Percentiles rank a stretch among this genome's conserved stretches.
Evolutionary conservation across 208 protist genomes (phyloP).

Genomic region (Crithidia acanthocephali): DNA sequence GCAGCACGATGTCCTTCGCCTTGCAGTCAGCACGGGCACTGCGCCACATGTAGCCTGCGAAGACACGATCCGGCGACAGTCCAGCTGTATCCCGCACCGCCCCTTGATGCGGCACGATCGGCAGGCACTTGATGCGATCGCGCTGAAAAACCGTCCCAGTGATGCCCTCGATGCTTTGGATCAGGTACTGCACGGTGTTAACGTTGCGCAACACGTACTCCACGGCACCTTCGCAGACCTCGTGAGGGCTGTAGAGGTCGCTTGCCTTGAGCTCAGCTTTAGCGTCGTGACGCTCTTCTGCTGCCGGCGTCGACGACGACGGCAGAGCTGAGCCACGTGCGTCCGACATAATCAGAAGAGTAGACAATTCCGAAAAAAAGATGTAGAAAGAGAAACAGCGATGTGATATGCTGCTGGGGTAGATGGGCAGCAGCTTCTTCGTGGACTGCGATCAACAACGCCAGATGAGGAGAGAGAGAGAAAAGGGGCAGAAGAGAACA

Average conservation of each 20-base stretch:
- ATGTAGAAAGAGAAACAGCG: background rate
- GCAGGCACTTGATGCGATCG: slow-evolving; percentile 85
- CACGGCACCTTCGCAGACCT: slow-evolving; percentile 71
- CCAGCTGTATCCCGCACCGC: slow-evolving; percentile 4
- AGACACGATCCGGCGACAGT: slow-evolving; percentile 30
- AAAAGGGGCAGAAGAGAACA: too few relatives aligned
- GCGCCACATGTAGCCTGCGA: slow-evolving; percentile 85
- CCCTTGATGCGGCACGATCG: slow-evolving; percentile 5
- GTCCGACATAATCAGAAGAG: background rate
- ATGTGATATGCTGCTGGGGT: background rate
- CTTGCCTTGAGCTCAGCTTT: background rate
- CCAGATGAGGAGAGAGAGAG: too few relatives aligned
- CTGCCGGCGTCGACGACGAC: background rate
- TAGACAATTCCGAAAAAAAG: too few relatives aligned
- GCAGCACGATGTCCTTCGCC: slow-evolving; percentile 77
- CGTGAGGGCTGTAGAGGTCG: slow-evolving; percentile 38
- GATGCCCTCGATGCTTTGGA: slow-evolving; percentile 77
- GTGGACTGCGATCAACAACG: too few relatives aligned
- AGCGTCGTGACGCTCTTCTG: background rate
- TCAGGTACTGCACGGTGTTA: slow-evolving; percentile 89
- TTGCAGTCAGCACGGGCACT: slow-evolving; percentile 55
- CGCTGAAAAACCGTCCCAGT: slow-evolving; percentile 49
- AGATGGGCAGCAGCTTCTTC: too few relatives aligned
- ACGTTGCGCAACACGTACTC: slow-evolving; percentile 73
- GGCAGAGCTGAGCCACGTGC: background rate